phyloP scores from a whole-genome alignment of 106 monocot species.

The Phalaenopsis aphrodite region DNA sequence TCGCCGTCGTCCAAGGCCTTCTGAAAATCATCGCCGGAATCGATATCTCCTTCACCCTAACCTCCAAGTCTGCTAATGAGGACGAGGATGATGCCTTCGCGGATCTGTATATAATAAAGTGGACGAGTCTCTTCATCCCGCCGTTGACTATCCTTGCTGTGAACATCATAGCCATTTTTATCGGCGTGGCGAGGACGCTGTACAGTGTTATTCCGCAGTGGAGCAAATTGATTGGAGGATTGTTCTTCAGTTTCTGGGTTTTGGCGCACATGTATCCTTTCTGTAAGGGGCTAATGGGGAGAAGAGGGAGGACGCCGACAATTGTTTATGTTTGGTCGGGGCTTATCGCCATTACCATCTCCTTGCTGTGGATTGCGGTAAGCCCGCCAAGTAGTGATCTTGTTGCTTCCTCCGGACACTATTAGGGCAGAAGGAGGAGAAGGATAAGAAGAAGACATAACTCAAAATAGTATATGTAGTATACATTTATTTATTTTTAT shows the following conservation, averaged over 20 bases:
- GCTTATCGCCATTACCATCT: constrained; percentile 6
- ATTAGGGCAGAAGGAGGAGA: too few relatives aligned
- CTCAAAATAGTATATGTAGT: too few relatives aligned
- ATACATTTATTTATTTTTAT: too few relatives aligned
- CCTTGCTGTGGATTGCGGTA: constrained; percentile 6
- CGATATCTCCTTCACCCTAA: constrained; percentile 10
- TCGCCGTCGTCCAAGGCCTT: constrained; percentile 56
- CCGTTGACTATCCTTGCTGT: constrained; percentile 9
- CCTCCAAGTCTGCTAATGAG: constrained; percentile 7
- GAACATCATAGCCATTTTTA: constrained; percentile 9
- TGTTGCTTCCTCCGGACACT: too few relatives aligned
- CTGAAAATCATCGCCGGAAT: constrained; percentile 11
- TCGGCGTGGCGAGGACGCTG: constrained; percentile 6
- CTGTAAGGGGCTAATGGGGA: constrained; percentile 9
- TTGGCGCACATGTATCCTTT: constrained; percentile 8
- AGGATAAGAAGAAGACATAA: too few relatives aligned
- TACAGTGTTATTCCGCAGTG: constrained; percentile 8
- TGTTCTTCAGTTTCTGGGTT: constrained; percentile 17
- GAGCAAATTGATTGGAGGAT: constrained; percentile 11
- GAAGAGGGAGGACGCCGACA: constrained; percentile 13
- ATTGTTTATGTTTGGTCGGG: constrained; percentile 10
- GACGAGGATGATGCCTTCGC: constrained; percentile 8
- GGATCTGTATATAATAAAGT: constrained; percentile 5
- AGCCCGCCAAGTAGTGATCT: neutral
- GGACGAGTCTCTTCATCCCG: constrained; percentile 7